A percentile compares a stretch with the other conserved stretches of the same genome.
Evolutionary conservation across 2,329 filamentous ascomycete genomes (phyloP).

Genomic region (Metarhizium album): DNA sequence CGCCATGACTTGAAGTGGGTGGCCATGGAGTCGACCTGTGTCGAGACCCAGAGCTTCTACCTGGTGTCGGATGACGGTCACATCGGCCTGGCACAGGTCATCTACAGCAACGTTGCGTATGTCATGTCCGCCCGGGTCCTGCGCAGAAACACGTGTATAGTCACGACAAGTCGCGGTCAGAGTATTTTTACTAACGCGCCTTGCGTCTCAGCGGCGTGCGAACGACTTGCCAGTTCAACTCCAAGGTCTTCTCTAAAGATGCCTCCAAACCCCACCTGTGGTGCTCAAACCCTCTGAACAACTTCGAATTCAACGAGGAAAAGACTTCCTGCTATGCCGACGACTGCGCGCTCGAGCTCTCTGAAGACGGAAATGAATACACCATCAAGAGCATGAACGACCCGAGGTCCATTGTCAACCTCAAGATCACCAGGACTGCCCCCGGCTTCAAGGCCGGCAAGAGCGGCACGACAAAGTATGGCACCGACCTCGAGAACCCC

Average conservation of each 20-base stretch:
- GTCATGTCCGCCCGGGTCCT: conserved; percentile 20
- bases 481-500: conserved; percentile 73
- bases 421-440: conserved; percentile 64
- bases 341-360: conserved; percentile 74
- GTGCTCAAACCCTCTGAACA: conserved; percentile 68
- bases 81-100: conserved; percentile 74
- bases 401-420: conserved; percentile 68
- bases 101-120: conserved; percentile 96
- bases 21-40: conserved; percentile 70
- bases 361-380: conserved; percentile 71
- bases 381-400: conserved; percentile 86
- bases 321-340: conserved; percentile 78
- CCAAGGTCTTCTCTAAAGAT: conserved; percentile 77
- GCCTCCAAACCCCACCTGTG: conserved; percentile 65
- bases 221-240: conserved; percentile 87
- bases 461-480: conserved; percentile 74
- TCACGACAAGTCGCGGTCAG: conserved; percentile 7
- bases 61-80: conserved; percentile 68
- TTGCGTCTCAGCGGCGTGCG: conserved; percentile 58
- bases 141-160: neutral
- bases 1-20: conserved; percentile 76
- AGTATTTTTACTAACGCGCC: conserved; percentile 9
- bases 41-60: conserved; percentile 96
- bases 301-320: conserved; percentile 76
- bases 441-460: conserved; percentile 80